Base-by-base conservation (phyloP, 1,284 basidiomycete species). In the Flammula alnicola region DNA sequence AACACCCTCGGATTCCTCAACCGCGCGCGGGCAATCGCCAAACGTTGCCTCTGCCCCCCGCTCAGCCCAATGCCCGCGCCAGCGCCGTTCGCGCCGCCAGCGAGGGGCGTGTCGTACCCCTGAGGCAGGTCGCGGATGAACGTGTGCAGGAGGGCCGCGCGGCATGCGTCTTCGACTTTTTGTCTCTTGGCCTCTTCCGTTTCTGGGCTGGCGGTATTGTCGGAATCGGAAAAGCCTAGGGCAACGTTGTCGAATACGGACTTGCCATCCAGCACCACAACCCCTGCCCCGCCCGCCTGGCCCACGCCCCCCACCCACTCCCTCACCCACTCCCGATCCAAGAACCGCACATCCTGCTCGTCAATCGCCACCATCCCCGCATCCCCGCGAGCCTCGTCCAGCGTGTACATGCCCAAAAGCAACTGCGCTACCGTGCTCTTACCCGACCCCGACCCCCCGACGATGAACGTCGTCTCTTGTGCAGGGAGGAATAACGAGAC, bases 351-450 rank as follows among this genome's bases (percentile, higher is more conserved):
- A 37, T 88, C 85, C 59, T 92, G 88, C 57, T 95, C 88, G 67
- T 98, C 96, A 27, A 98, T 73, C 30, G 82, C 77, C 43, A 98
- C 81, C 4, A 67, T 71, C 1, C 91, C 91, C 10, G 67, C 52
- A 33, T 20, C 14, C 9, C 2, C 42, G 5, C 16, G 14, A 17
- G 26, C 20, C 10, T 12, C 4, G n/a, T 8, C 1, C 1, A 85
- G 79, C 2, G 75, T 66, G 74, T 98, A 98, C 67, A 96, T 75
- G 7, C 90, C 79, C 17, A 95, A 76, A 0, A 98, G 77, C 2
- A 97, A 79, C 49, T 88, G 83, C 0, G 91, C 91, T 52, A 98
- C 78, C 0, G 94, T 98, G n/a, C 87, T 91, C 73, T 99, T 98
- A 31, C 95, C 95, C 1, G 87, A 91, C 2, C 95, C 95, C 1